These are phyloP conservation scores for Sisymbrium altissimum DNA, from an alignment of 345 rosid species.

Conservation along the genomic window DNA sequence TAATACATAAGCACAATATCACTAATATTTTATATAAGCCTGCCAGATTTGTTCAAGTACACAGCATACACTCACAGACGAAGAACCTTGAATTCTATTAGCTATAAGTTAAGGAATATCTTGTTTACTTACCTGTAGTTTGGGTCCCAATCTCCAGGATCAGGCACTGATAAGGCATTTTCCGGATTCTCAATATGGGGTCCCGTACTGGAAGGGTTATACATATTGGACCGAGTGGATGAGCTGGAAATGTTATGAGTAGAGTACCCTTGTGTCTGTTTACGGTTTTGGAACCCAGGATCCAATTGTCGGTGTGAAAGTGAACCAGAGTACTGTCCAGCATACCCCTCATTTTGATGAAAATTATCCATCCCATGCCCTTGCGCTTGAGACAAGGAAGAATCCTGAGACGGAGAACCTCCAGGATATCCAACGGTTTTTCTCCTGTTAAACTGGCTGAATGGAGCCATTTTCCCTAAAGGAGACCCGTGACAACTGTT, in stretches of 20 bases:
- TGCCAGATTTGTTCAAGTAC: not conserved
- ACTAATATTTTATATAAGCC: slow-evolving; percentile 9
- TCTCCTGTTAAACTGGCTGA: slow-evolving; percentile 78
- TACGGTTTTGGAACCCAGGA: slow-evolving; percentile 49
- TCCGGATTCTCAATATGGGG: slow-evolving; percentile 51
- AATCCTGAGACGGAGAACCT: slow-evolving; percentile 67
- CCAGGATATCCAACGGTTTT: slow-evolving; percentile 76
- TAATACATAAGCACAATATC: not conserved
- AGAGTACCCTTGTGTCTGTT: slow-evolving; percentile 58
- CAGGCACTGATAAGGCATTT: slow-evolving; percentile 57
- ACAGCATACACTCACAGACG: slow-evolving; percentile 5
- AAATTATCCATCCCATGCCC: slow-evolving; percentile 58
- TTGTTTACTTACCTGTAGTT: slow-evolving; percentile 70
- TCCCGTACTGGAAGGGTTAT: slow-evolving; percentile 42
- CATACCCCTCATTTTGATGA: slow-evolving; percentile 54
- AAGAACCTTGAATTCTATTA: slow-evolving; percentile 9
- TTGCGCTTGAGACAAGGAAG: slow-evolving; percentile 55
- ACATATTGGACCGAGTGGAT: slow-evolving; percentile 39
- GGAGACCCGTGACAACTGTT: slow-evolving; percentile 92
- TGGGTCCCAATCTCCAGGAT: slow-evolving; percentile 99
- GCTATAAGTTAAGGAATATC: not conserved
- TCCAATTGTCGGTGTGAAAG: slow-evolving; percentile 51
- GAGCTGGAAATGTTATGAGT: slow-evolving; percentile 52
- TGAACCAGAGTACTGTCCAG: slow-evolving; percentile 47
- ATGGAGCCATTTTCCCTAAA: slow-evolving; percentile 76